Evolutionary conservation across 2,329 filamentous ascomycete species (phyloP), one percentile per base, ranked within the genome.

Genomic region (Aaosphaeria arxii): DNA sequence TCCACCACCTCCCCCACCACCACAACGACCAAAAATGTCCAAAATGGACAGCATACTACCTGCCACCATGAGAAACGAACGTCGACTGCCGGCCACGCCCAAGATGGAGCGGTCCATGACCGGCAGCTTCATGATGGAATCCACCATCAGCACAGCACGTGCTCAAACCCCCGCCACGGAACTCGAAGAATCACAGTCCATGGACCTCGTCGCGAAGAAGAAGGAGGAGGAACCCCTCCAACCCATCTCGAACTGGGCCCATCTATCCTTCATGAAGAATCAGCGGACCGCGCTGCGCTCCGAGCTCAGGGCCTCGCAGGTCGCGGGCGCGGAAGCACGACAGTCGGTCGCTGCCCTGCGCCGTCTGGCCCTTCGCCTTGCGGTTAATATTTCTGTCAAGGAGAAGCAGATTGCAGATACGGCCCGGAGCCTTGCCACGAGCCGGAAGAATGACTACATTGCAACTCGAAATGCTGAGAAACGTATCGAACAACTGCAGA

Each of bases 381-480:
- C 65, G 11, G 63, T 70, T 32, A 70, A 67, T 39, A 71, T 70
- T 30, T 68, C 65, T 11, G 64, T 71, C 35, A 71, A 70, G 54
- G 68, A 71, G 47, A 64, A 64, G 45, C 63, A 69, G 43, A 69
- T 70, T 45, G 66, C 63, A 24, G 62, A 56, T 11, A 63, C 61
- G 7, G 63, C 67, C 13, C 55, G 61, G 31, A 67, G 58, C 32
- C 47, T 71, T 32, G 62, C 64, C 5, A 62, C 53, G 29, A 64
- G 57, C 38, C 57, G 67, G 45, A 67, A 62, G 38, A 63, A 51
- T 29, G 57, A 56, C 30, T 70, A 71, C 39, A 46, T 69, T 2
- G 52, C 66, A 7, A 57, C 58, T 24, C 64, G 55, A 32, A 57
- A 65, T 48, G 57, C 62, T 3, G 62, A 70, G 45, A 67, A 62